Evolutionary conservation across 345 rosid species (phyloP).

Genomic region (Nasturtium officinale): DNA sequence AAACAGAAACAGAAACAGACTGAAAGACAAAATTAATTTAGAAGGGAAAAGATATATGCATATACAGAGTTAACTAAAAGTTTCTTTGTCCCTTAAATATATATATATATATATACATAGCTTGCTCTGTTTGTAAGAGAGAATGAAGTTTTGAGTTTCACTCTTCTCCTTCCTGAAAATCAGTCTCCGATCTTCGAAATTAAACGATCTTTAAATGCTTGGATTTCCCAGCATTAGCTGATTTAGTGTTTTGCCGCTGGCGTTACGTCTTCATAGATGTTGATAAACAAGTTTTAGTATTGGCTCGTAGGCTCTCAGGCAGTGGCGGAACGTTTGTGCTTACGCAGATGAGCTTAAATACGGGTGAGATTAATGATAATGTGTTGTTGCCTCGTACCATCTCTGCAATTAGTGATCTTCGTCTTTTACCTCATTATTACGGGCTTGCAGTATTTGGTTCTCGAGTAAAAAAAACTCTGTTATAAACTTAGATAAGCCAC

Average conservation of each 20-base stretch:
- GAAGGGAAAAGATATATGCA: too few species aligned
- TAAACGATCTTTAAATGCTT: background rate
- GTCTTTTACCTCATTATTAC: constrained; percentile 56
- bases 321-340: constrained; percentile 58
- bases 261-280: constrained; percentile 38
- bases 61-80: too few species aligned
- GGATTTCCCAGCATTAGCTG: background rate
- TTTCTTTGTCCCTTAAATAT: background rate
- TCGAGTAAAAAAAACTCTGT: constrained; percentile 68
- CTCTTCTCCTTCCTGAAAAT: background rate
- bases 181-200: background rate
- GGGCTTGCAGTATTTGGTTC: constrained; percentile 66
- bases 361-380: constrained; percentile 62
- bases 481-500: constrained; percentile 75
- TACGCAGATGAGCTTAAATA: constrained; percentile 61
- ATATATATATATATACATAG: too few species aligned
- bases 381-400: constrained; percentile 56
- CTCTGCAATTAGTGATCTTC: constrained; percentile 72
- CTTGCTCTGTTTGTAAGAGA: background rate
- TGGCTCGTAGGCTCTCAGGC: constrained; percentile 63
- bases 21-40: too few species aligned
- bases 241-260: too few species aligned
- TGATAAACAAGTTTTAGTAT: constrained; percentile 49
- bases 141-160: background rate
- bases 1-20: too few species aligned